Percentiles rank a stretch among this genome's conserved stretches.
Evolutionary conservation across 345 rosid genomes (phyloP).

Genomic region (Bretschneidera sinensis): DNA sequence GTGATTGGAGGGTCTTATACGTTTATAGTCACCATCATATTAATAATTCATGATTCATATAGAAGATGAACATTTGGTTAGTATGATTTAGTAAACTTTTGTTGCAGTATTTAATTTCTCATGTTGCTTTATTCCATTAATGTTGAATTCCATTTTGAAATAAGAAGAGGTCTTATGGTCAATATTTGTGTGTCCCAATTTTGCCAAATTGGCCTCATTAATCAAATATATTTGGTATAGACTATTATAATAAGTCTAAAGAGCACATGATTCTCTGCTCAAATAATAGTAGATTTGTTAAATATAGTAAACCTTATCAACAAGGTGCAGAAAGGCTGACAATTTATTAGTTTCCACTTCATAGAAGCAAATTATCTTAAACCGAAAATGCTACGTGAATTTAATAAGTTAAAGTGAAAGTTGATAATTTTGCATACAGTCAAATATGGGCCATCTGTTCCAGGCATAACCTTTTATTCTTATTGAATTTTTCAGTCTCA

Average conservation of each 20-base stretch:
- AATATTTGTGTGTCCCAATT: slow-evolving; percentile 31
- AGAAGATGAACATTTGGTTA: slow-evolving; percentile 70
- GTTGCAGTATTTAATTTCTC: slow-evolving; percentile 12
- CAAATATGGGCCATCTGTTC: slow-evolving; percentile 95
- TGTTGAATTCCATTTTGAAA: slow-evolving; percentile 19
- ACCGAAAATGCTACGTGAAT: too few species aligned
- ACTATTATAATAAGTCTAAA: too few species aligned
- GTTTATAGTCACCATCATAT: slow-evolving; percentile 90
- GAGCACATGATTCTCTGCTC: too few species aligned
- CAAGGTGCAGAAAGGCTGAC: too few species aligned
- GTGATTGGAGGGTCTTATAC: slow-evolving; percentile 98
- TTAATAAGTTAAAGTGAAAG: too few species aligned
- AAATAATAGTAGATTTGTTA: too few species aligned
- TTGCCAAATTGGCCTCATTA: not conserved
- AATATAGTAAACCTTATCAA: not conserved
- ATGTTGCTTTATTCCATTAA: slow-evolving; percentile 12
- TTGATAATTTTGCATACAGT: slow-evolving; percentile 65
- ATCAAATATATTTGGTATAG: not conserved
- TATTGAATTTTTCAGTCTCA: not conserved
- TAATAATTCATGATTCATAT: slow-evolving; percentile 85
- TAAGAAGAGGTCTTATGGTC: slow-evolving; percentile 19
- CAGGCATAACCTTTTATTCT: slow-evolving; percentile 43
- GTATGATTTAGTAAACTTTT: slow-evolving; percentile 17
- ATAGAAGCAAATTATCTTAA: too few species aligned
- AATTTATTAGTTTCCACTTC: too few species aligned